These are phyloP conservation scores for Saxispiralis lemnorum DNA, from an alignment of 495 filamentous ascomycete species.

Conservation along the genomic window DNA sequence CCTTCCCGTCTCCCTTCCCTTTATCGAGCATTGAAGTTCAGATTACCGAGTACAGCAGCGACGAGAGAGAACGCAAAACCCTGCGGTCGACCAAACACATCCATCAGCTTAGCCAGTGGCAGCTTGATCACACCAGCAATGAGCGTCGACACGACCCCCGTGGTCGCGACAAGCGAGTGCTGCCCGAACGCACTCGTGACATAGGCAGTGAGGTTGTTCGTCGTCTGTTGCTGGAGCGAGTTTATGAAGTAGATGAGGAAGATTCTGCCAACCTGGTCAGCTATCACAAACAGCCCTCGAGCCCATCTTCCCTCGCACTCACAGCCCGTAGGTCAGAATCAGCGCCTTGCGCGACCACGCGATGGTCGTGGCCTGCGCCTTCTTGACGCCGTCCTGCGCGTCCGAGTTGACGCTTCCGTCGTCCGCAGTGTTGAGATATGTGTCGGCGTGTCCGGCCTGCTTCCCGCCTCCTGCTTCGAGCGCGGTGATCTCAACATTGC, in stretches of 20 bases:
- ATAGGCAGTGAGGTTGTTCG: conserved; percentile 12
- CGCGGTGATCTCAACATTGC: too few relatives aligned
- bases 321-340: conserved; percentile 28
- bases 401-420: background rate
- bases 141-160: conserved; percentile 30
- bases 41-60: conserved; percentile 35
- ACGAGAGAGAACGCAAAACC: conserved; percentile 39
- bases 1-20: too few relatives aligned
- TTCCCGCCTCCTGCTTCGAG: too few relatives aligned
- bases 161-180: conserved; percentile 19
- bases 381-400: conserved; percentile 26
- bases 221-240: conserved; percentile 24
- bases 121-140: conserved; percentile 49
- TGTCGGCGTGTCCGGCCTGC: too few relatives aligned
- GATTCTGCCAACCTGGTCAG: conserved; percentile 20
- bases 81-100: conserved; percentile 48
- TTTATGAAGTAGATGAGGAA: conserved; percentile 33
- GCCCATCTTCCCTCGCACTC: conserved; percentile 3
- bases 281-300: background rate
- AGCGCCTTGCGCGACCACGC: conserved; percentile 28
- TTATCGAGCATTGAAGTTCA: too few relatives aligned
- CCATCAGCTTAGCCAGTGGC: conserved; percentile 47
- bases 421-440: background rate
- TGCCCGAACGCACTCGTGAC: conserved; percentile 18
- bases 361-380: conserved; percentile 29